Evolutionary conservation across 768 basidiomycete genomes (phyloP).

Genomic region (Mycena pura): DNA sequence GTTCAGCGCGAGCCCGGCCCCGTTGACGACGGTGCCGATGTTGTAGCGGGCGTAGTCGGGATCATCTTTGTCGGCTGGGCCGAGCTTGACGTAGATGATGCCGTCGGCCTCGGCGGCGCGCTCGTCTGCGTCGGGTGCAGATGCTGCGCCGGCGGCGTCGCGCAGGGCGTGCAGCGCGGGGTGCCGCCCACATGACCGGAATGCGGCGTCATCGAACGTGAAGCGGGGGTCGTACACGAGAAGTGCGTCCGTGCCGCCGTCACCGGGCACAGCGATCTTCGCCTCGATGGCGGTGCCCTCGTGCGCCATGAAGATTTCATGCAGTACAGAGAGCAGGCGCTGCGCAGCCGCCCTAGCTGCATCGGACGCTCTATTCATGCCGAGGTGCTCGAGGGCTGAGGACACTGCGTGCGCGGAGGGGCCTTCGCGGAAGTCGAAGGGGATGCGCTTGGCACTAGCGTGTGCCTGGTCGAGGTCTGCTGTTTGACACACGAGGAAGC

Average conservation of each 20-base stretch:
- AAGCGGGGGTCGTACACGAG: neutral
- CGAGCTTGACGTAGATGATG: conserved; percentile 21
- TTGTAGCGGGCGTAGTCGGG: neutral
- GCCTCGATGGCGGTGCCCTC: conserved; percentile 3
- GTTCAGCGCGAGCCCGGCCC: conserved; percentile 84
- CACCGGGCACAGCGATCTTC: neutral
- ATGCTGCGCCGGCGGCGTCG: conserved; percentile 2
- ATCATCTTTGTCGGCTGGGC: neutral
- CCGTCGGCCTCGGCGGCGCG: conserved; percentile 13
- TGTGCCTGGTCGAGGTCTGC: neutral
- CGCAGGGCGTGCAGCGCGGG: conserved; percentile 10
- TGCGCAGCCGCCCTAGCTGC: neutral
- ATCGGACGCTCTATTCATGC: neutral
- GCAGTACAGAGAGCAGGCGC: neutral
- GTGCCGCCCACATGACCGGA: conserved; percentile 13
- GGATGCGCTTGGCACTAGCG: neutral
- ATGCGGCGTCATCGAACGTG: conserved; percentile 21
- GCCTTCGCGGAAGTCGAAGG: neutral
- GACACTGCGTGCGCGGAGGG: neutral
- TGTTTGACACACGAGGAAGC: neutral
- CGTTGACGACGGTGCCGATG: conserved; percentile 83
- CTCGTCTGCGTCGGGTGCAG: conserved; percentile 1
- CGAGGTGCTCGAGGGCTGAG: neutral
- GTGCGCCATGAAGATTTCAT: conserved; percentile 1
- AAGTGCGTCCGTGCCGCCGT: neutral